phyloP scores from a whole-genome alignment of 305 asterid genomes.

The Andrographis paniculata region DNA sequence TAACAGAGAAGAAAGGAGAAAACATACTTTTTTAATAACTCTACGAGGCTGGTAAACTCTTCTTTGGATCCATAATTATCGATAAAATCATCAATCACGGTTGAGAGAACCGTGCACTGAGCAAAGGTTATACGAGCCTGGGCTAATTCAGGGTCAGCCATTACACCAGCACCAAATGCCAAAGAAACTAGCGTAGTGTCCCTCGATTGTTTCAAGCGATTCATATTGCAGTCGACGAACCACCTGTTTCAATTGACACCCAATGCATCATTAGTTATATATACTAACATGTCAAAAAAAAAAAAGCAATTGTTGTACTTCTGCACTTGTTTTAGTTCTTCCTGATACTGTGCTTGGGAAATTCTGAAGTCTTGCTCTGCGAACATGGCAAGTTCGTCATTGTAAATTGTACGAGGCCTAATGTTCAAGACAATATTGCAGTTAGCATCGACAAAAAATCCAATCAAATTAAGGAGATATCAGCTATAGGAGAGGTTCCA shows the following conservation, averaged over 20 bases:
- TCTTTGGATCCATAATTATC: slow-evolving; percentile 19
- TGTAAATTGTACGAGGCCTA: slow-evolving; percentile 18
- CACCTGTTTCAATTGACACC: slow-evolving; percentile 13
- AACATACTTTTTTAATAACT: slow-evolving; percentile 19
- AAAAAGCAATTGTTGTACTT: slow-evolving; percentile 9
- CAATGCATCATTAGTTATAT: background rate
- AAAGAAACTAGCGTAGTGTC: background rate
- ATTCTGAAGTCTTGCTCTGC: slow-evolving; percentile 17
- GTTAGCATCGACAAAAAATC: no score
- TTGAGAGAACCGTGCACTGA: slow-evolving; percentile 7
- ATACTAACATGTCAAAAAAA: no score
- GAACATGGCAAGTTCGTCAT: slow-evolving; percentile 15
- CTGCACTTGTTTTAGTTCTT: slow-evolving; percentile 17
- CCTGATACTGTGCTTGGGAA: slow-evolving; percentile 17
- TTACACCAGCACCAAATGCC: slow-evolving; percentile 14
- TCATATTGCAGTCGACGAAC: slow-evolving; percentile 16
- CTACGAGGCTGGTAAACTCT: slow-evolving; percentile 14
- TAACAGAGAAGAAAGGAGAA: background rate
- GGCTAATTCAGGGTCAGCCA: slow-evolving; percentile 17
- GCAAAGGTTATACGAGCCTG: slow-evolving; percentile 16
- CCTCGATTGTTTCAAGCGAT: background rate
- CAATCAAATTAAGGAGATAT: no score
- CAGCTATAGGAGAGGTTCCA: no score
- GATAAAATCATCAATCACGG: slow-evolving; percentile 22
- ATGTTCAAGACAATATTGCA: no score